Conservation (phyloP, 371 early-diverging fungal genomes). For the Mortierella sp. region DNA sequence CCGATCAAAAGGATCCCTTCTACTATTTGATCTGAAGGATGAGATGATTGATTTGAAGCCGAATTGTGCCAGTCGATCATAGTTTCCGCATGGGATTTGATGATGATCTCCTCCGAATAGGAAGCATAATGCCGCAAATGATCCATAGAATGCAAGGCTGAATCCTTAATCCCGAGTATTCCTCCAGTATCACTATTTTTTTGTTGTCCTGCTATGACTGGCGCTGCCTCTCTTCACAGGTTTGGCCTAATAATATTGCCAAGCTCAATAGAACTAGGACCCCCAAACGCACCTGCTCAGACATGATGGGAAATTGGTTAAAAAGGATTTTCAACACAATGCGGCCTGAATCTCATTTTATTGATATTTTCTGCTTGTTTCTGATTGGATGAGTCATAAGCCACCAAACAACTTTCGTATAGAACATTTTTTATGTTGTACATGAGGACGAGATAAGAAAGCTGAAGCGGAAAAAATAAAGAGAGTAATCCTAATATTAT, state of each 20-base stretch:
- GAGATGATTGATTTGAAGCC: background rate
- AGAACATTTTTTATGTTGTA: background rate
- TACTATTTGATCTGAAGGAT: background rate
- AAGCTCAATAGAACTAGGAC: background rate
- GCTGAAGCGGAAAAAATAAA: background rate
- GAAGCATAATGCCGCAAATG: background rate
- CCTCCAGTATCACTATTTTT: background rate
- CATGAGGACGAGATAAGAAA: background rate
- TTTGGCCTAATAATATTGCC: background rate
- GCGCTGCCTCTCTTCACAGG: background rate
- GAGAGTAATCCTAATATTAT: background rate
- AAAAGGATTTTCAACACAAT: slow-evolving; percentile 59
- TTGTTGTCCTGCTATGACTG: background rate
- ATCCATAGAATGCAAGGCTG: background rate
- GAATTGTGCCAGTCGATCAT: slow-evolving; percentile 21
- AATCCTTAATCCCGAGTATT: slow-evolving; percentile 2
- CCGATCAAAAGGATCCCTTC: background rate
- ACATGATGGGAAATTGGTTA: slow-evolving; percentile 60
- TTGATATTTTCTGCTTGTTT: slow-evolving; percentile 22
- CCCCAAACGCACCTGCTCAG: slow-evolving; percentile 61
- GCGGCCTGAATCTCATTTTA: slow-evolving; percentile 10
- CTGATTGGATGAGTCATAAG: slow-evolving; percentile 32
- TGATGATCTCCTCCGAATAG: background rate
- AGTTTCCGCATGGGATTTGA: slow-evolving; percentile 37
- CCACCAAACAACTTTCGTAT: slow-evolving; percentile 15